A percentile compares a stretch with the other conserved stretches of the same genome.
These are phyloP conservation scores for Polytrichum commune DNA, from an alignment of 225 moss, liverwort and hornwort species.

Conservation along the genomic window DNA sequence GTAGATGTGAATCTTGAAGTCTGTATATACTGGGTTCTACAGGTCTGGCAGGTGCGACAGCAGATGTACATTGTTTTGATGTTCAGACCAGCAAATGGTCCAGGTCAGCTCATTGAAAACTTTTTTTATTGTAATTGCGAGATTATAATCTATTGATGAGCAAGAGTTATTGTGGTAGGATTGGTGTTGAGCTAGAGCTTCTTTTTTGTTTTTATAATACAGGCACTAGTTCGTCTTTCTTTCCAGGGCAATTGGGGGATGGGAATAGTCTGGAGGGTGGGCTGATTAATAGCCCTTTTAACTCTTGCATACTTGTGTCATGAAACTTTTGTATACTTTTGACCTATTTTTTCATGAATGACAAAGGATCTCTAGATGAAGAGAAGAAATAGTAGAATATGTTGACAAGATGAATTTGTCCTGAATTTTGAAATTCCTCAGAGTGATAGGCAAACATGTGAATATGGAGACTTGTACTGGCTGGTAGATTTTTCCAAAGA, in stretches of 20 bases:
- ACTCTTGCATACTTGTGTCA: too few species aligned
- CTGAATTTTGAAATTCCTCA: not conserved
- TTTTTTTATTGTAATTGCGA: not conserved
- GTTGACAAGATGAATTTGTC: too few species aligned
- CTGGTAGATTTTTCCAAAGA: too few species aligned
- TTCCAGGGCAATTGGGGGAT: too few species aligned
- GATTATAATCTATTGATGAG: not conserved
- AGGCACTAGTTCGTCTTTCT: too few species aligned
- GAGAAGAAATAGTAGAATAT: too few species aligned
- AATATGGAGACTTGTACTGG: too few species aligned
- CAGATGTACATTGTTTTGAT: conserved; percentile 95
- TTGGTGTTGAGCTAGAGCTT: not conserved
- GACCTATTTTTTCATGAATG: too few species aligned
- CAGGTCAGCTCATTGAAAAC: conserved; percentile 44
- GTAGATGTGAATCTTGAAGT: conserved; percentile 4
- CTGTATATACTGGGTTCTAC: conserved; percentile 23
- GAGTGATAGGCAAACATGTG: too few species aligned
- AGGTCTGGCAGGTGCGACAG: conserved; percentile 96
- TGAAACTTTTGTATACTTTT: too few species aligned
- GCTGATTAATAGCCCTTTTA: not conserved
- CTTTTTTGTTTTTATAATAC: not conserved
- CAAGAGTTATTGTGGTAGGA: not conserved
- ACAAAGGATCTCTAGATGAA: too few species aligned
- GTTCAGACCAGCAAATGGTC: conserved; percentile 76
- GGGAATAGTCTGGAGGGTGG: not conserved